Percentiles rank a stretch among this genome's conserved stretches.
These are phyloP conservation scores for Podospora fimiseda DNA, from an alignment of 495 filamentous ascomycete species.

Conservation along the genomic window DNA sequence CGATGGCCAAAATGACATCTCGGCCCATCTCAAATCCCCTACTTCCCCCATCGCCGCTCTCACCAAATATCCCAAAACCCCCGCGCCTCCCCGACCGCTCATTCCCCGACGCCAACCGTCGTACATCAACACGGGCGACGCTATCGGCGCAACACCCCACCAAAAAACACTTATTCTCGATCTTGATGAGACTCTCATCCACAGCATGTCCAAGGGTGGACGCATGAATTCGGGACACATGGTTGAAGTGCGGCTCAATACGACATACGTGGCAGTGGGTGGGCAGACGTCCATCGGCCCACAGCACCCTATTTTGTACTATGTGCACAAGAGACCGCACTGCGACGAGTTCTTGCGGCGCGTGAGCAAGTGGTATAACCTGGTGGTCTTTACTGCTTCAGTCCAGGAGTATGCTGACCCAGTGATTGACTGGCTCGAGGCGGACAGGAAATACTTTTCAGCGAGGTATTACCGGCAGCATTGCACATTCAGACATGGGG, in stretches of 20 bases:
- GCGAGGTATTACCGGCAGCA: slow-evolving; percentile 91
- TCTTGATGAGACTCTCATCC: slow-evolving; percentile 93
- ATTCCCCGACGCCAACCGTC: slow-evolving; percentile 81
- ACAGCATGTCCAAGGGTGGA: slow-evolving; percentile 93
- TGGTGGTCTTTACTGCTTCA: slow-evolving; percentile 94
- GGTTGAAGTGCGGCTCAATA: slow-evolving; percentile 91
- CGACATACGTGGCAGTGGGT: slow-evolving; percentile 53
- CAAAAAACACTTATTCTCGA: slow-evolving; percentile 94
- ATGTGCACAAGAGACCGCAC: slow-evolving; percentile 94
- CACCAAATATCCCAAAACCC: slow-evolving; percentile 83
- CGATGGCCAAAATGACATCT: slow-evolving; percentile 28
- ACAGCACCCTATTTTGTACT: slow-evolving; percentile 95
- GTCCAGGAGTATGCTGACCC: slow-evolving; percentile 99
- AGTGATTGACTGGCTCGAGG: slow-evolving; percentile 97
- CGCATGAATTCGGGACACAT: slow-evolving; percentile 96
- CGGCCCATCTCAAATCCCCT: slow-evolving; percentile 73
- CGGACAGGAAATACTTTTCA: slow-evolving; percentile 91
- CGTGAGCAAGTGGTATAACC: slow-evolving; percentile 92
- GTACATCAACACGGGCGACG: slow-evolving; percentile 51
- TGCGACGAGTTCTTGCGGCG: slow-evolving; percentile 96
- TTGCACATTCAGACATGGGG: slow-evolving; percentile 88
- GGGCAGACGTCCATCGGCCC: slow-evolving; percentile 63
- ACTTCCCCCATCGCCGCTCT: slow-evolving; percentile 74
- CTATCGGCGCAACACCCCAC: slow-evolving; percentile 39
- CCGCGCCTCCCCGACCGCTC: slow-evolving; percentile 80